These are phyloP conservation scores for Aspergillus tamarii DNA, from an alignment of 2,329 filamentous ascomycete species.

Conservation along the genomic window DNA sequence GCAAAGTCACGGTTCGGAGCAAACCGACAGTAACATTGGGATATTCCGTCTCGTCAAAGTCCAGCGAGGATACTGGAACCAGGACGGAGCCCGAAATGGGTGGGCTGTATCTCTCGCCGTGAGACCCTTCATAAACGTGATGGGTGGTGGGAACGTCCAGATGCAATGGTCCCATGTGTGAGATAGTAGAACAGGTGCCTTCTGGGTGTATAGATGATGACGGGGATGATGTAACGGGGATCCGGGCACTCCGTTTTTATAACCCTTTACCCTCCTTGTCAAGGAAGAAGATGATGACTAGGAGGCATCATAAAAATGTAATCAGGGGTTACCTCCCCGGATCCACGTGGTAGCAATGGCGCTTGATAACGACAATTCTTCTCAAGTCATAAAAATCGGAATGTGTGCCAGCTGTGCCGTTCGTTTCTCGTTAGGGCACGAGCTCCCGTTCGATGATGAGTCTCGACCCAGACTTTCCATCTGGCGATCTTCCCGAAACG, in stretches of 20 bases:
- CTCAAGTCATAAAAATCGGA: neutral
- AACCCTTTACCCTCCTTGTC: neutral
- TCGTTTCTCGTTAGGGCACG: neutral
- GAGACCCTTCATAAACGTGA: neutral
- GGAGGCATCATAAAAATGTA: neutral
- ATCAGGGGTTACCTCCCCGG: neutral
- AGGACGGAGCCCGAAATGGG: neutral
- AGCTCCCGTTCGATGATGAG: neutral
- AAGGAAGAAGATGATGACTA: neutral
- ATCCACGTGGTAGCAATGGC: neutral
- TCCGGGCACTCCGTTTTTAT: neutral
- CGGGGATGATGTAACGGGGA: neutral
- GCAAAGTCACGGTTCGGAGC: neutral
- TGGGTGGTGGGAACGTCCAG: neutral
- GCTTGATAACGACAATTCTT: neutral
- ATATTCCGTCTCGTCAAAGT: neutral
- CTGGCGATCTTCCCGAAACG: neutral
- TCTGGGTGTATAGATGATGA: neutral
- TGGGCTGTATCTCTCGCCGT: neutral
- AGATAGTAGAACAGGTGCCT: neutral
- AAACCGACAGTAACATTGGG: neutral
- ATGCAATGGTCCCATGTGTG: neutral
- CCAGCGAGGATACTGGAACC: neutral
- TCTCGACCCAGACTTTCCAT: neutral
- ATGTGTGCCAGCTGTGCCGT: neutral